Conservation (phyloP, 192 early-diverging fungal genomes). For the Linnemannia zychae region DNA sequence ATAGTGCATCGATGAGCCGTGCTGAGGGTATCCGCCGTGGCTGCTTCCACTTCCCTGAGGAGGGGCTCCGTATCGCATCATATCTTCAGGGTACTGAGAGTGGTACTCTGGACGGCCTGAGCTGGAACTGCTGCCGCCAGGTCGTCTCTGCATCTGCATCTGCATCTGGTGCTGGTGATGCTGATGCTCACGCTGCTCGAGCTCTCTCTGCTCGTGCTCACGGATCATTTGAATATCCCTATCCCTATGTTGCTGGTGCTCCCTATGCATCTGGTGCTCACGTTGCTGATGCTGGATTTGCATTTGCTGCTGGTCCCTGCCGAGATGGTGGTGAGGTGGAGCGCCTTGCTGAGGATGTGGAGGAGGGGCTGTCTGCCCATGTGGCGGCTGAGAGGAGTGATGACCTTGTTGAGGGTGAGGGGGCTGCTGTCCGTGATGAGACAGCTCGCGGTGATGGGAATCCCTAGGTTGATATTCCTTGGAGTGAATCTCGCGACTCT, state of each 20-base stretch:
- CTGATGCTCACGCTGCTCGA: conserved; percentile 40
- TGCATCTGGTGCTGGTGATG: conserved; percentile 39
- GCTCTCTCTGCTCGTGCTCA: conserved; percentile 41
- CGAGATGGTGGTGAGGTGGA: conserved; percentile 27
- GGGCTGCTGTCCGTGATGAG: conserved; percentile 21
- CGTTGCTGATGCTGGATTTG: conserved; percentile 41
- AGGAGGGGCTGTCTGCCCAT: conserved; percentile 1
- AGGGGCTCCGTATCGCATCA: conserved; percentile 51
- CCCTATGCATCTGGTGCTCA: conserved; percentile 33
- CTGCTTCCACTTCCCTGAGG: conserved; percentile 36
- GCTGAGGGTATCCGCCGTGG: conserved; percentile 39
- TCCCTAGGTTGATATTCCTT: conserved; percentile 52
- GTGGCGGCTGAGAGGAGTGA: conserved; percentile 9
- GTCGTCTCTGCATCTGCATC: conserved; percentile 31
- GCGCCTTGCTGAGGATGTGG: background rate
- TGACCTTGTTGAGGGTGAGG: conserved; percentile 28
- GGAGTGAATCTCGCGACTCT: conserved; percentile 52
- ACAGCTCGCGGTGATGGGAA: conserved; percentile 31
- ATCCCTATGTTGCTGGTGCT: conserved; percentile 43
- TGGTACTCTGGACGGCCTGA: conserved; percentile 45
- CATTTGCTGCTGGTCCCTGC: conserved; percentile 38
- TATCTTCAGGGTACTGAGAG: conserved; percentile 38
- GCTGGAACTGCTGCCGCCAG: conserved; percentile 21
- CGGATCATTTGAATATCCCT: conserved; percentile 52
- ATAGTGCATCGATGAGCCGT: conserved; percentile 40